These are phyloP conservation scores for Agrocybe praecox DNA, from an alignment of 768 basidiomycete genomes.

Conservation along the genomic window DNA sequence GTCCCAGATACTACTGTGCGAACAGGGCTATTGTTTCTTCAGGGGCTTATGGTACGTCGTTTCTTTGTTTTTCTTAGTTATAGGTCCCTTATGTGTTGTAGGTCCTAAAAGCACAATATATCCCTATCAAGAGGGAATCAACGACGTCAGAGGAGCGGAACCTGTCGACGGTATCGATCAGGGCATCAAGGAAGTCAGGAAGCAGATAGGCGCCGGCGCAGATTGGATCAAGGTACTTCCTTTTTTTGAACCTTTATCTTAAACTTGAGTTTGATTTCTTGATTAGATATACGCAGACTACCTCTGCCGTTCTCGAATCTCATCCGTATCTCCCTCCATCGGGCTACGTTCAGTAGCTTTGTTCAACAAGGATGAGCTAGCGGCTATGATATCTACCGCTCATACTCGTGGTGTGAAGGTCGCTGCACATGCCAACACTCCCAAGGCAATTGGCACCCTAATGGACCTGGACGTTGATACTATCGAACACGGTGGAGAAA, in stretches of 20 bases:
- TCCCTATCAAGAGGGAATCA: conserved; percentile 50
- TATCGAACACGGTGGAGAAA: conserved; percentile 56
- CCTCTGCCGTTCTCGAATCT: conserved; percentile 47
- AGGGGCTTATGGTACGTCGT: conserved; percentile 55
- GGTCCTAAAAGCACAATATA: conserved; percentile 55
- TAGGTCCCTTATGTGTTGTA: conserved; percentile 19
- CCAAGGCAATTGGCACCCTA: conserved; percentile 33
- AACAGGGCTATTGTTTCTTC: conserved; percentile 62
- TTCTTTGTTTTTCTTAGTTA: background rate
- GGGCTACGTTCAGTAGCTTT: conserved; percentile 38
- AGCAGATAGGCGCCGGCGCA: conserved; percentile 64
- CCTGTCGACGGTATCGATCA: conserved; percentile 59
- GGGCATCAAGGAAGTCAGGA: conserved; percentile 56
- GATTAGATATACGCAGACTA: conserved; percentile 60
- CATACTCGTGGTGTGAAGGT: conserved; percentile 57
- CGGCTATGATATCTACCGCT: conserved; percentile 52
- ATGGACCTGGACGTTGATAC: conserved; percentile 47
- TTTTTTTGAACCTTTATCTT: background rate
- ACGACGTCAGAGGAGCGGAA: conserved; percentile 60
- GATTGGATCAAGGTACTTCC: conserved; percentile 65
- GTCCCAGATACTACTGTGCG: conserved; percentile 64
- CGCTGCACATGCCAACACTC: conserved; percentile 52
- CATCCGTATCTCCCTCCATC: conserved; percentile 38
- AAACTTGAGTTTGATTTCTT: background rate
- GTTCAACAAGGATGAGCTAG: conserved; percentile 48